phyloP scores from a whole-genome alignment of 768 basidiomycete genomes.

The Kwoniella dejecticola region DNA sequence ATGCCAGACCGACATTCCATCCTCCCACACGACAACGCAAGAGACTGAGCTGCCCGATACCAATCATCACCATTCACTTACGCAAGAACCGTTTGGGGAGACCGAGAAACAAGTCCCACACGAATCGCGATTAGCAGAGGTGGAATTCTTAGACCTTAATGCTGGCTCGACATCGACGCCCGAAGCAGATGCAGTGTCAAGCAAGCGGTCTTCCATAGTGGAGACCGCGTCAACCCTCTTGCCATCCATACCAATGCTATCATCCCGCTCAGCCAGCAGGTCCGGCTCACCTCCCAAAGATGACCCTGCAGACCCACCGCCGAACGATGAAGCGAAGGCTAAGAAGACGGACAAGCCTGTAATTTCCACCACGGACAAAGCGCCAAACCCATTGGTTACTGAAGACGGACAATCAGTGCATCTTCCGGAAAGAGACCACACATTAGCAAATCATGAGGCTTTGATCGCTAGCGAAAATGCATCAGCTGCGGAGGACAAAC shows the following conservation, averaged over 20 bases:
- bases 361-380: conserved; percentile 17
- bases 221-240: conserved; percentile 34
- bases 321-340: conserved; percentile 12
- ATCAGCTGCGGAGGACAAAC: conserved; percentile 59
- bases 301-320: neutral
- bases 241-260: conserved; percentile 33
- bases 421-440: conserved; percentile 25
- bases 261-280: conserved; percentile 10
- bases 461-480: neutral
- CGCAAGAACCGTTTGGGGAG: conserved; percentile 51
- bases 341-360: conserved; percentile 11
- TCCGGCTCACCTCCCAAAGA: neutral
- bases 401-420: conserved; percentile 31
- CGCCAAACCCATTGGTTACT: conserved; percentile 35
- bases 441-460: conserved; percentile 22
- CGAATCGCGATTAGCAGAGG: conserved; percentile 24
- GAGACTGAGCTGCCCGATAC: neutral
- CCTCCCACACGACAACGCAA: conserved; percentile 9
- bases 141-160: conserved; percentile 84
- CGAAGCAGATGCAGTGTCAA: neutral
- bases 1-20: conserved; percentile 9
- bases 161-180: conserved; percentile 53
- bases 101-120: conserved; percentile 33
- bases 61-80: conserved; percentile 24
- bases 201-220: conserved; percentile 13